These are phyloP conservation scores for Colletotrichum sp. DNA, from an alignment of 2,329 filamentous ascomycete species.

Conservation along the genomic window DNA sequence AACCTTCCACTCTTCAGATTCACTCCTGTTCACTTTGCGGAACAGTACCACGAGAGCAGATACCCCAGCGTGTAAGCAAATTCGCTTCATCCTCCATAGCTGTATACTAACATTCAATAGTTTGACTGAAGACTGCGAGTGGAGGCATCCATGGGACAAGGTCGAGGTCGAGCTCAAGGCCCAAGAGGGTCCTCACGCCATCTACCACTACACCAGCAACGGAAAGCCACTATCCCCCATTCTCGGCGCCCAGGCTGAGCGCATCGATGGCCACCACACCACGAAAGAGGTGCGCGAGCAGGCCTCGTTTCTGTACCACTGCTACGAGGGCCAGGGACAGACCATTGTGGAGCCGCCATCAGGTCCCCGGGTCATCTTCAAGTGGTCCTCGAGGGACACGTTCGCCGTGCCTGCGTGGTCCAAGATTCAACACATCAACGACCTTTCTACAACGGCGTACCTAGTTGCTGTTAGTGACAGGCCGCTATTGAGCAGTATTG, in stretches of 20 bases:
- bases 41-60: constrained; percentile 50
- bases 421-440: constrained; percentile 49
- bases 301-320: constrained; percentile 57
- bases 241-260: constrained; percentile 54
- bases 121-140: constrained; percentile 39
- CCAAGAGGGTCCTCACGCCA: constrained; percentile 29
- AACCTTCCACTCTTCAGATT: constrained; percentile 58
- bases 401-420: constrained; percentile 61
- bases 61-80: constrained; percentile 48
- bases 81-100: no score
- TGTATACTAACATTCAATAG: not conserved
- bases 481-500: constrained; percentile 36
- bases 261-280: constrained; percentile 39
- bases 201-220: constrained; percentile 41
- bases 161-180: constrained; percentile 46
- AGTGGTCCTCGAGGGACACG: constrained; percentile 54
- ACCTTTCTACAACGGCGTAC: constrained; percentile 31
- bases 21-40: constrained; percentile 58
- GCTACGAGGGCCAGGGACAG: constrained; percentile 50
- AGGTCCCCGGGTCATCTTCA: constrained; percentile 36
- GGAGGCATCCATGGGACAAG: constrained; percentile 47
- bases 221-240: constrained; percentile 44
- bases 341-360: constrained; percentile 40
- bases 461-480: constrained; percentile 38
- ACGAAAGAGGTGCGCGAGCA: constrained; percentile 47